These are phyloP conservation scores for Alternaria sp. DNA, from an alignment of 2,329 filamentous ascomycete genomes.

Conservation along the genomic window DNA sequence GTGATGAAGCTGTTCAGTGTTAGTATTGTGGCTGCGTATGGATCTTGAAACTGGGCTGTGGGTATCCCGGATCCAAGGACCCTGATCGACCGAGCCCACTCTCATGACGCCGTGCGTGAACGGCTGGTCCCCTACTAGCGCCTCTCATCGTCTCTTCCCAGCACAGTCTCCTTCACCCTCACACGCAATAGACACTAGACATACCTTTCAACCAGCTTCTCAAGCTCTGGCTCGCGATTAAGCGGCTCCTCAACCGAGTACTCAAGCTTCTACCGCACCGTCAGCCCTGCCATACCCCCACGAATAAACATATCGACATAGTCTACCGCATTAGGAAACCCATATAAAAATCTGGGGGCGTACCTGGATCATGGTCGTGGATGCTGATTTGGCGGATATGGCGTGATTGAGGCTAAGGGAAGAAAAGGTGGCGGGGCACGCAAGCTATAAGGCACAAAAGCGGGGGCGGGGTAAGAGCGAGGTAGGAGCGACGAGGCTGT, in stretches of 20 bases:
- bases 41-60: neutral
- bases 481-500: neutral
- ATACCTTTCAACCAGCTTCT: slow-evolving; percentile 55
- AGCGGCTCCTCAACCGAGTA: slow-evolving; percentile 55
- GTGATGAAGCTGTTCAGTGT: slow-evolving; percentile 56
- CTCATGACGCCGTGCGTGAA: neutral
- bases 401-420: slow-evolving; percentile 36
- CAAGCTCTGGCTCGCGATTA: slow-evolving; percentile 56
- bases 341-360: slow-evolving; percentile 11
- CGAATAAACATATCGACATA: slow-evolving; percentile 13
- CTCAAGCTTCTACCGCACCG: slow-evolving; percentile 43
- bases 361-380: slow-evolving; percentile 37
- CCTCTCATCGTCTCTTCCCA: neutral
- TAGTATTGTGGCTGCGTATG: neutral
- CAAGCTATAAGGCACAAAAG: slow-evolving; percentile 20
- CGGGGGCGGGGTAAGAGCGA: slow-evolving; percentile 13
- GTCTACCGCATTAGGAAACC: slow-evolving; percentile 25
- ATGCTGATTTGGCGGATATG: slow-evolving; percentile 35
- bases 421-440: slow-evolving; percentile 7
- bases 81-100: neutral
- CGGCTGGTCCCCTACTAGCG: neutral
- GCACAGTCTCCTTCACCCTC: no score
- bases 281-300: slow-evolving; percentile 5
- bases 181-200: neutral
- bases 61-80: neutral